Evolutionary conservation across 1,284 basidiomycete genomes (phyloP).

Genomic region (Trichosporon ovoides): DNA sequence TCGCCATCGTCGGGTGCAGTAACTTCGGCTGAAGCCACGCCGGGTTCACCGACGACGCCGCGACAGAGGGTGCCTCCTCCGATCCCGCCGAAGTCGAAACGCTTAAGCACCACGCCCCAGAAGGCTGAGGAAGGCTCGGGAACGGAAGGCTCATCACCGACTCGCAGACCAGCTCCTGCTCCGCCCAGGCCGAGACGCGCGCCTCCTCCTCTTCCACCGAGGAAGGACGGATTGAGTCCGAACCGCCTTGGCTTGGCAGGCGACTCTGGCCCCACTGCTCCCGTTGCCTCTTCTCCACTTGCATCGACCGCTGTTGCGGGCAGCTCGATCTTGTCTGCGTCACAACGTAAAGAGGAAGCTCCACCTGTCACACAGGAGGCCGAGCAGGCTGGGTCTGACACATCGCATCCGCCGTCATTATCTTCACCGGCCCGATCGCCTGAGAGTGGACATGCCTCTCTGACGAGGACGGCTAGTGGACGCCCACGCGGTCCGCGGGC

Average conservation of each 20-base stretch:
- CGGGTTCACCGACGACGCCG: not conserved
- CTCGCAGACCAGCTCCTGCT: not conserved
- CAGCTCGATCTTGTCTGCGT: no score
- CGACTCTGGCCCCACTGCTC: no score
- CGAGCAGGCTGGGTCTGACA: not conserved
- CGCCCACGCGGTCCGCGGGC: slow-evolving; percentile 22
- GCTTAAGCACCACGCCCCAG: not conserved
- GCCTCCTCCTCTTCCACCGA: not conserved
- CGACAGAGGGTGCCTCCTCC: not conserved
- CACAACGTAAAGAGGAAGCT: no score
- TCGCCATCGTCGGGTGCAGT: not conserved
- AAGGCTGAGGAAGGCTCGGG: not conserved
- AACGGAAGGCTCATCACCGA: not conserved
- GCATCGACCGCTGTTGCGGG: not conserved
- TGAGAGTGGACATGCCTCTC: not conserved
- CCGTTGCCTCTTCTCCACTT: not conserved
- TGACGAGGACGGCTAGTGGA: not conserved
- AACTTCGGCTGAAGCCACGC: not conserved
- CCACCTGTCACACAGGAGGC: no score
- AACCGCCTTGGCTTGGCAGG: not conserved
- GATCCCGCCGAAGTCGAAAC: not conserved
- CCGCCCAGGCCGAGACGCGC: not conserved
- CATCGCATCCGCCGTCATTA: not conserved
- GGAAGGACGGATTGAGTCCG: not conserved
- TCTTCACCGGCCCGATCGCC: not conserved